Evolutionary conservation across 2,329 filamentous ascomycete species (phyloP).

Genomic region (Colletotrichum simmondsii): DNA sequence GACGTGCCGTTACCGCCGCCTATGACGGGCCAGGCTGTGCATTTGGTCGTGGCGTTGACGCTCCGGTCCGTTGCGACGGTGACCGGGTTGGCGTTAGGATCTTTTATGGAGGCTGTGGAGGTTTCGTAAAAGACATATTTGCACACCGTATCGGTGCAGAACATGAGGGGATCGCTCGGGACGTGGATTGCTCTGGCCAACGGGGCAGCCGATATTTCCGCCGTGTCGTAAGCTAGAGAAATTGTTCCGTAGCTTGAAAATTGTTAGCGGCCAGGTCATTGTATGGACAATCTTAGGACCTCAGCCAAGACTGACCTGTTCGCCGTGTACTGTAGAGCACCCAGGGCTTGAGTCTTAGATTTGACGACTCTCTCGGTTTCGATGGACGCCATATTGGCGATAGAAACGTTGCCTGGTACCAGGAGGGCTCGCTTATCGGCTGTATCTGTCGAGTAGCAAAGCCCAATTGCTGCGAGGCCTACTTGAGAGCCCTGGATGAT

Average conservation of each 20-base stretch:
- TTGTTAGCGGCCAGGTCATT: neutral
- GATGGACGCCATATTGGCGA: conserved; percentile 49
- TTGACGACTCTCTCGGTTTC: conserved; percentile 44
- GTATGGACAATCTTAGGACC: neutral
- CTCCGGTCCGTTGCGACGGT: conserved; percentile 46
- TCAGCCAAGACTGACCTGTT: conserved; percentile 44
- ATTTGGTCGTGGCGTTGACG: conserved; percentile 43
- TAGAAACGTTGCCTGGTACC: conserved; percentile 45
- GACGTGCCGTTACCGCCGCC: conserved; percentile 44
- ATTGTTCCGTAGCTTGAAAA: conserved; percentile 50
- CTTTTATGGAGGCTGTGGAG: conserved; percentile 18
- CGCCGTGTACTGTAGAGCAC: conserved; percentile 54
- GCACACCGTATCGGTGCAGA: conserved; percentile 36
- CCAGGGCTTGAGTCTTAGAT: conserved; percentile 32
- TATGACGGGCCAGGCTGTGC: conserved; percentile 44
- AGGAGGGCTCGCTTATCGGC: conserved; percentile 47
- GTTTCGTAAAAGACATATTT: conserved; percentile 52
- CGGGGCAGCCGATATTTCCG: conserved; percentile 36
- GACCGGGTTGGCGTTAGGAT: conserved; percentile 30
- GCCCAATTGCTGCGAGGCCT: conserved; percentile 52
- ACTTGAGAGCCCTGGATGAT: conserved; percentile 51
- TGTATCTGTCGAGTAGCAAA: conserved; percentile 54
- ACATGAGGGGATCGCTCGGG: conserved; percentile 41
- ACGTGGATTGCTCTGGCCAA: conserved; percentile 43
- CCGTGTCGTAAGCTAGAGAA: conserved; percentile 43